phyloP scores from a whole-genome alignment of 257 asterid species.

The Ilex aquifolium region DNA sequence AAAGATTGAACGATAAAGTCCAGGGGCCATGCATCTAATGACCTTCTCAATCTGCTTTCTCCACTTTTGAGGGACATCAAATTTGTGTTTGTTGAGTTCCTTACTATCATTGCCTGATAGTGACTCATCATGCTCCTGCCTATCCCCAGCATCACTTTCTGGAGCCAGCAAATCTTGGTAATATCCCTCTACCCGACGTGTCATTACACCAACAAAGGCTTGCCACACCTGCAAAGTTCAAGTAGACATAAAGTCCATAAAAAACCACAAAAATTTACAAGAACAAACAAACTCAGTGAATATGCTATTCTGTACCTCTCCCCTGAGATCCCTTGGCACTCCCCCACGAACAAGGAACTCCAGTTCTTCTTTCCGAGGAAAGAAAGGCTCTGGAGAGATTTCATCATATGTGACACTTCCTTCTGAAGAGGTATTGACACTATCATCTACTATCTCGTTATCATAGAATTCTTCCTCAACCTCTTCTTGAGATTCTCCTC shows the following conservation, averaged over 20 bases:
- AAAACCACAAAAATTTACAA: neutral
- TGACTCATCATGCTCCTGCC: slow-evolving; percentile 29
- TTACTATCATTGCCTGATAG: slow-evolving; percentile 23
- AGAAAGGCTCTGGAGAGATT: slow-evolving; percentile 29
- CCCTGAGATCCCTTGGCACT: slow-evolving; percentile 88
- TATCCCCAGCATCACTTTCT: slow-evolving; percentile 38
- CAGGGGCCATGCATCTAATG: slow-evolving; percentile 98
- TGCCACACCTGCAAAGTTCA: slow-evolving; percentile 81
- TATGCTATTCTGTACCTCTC: slow-evolving; percentile 56
- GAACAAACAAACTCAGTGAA: slow-evolving; percentile 10
- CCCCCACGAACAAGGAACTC: slow-evolving; percentile 86
- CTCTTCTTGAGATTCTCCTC: slow-evolving; percentile 35
- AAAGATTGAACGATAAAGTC: slow-evolving; percentile 81
- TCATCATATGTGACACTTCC: slow-evolving; percentile 25
- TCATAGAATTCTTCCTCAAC: slow-evolving; percentile 28
- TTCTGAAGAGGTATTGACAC: slow-evolving; percentile 28
- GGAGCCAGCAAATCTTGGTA: slow-evolving; percentile 64
- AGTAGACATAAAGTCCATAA: slow-evolving; percentile 11
- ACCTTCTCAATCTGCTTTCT: slow-evolving; percentile 99
- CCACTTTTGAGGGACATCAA: slow-evolving; percentile 60
- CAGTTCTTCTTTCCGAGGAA: slow-evolving; percentile 72
- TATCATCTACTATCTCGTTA: slow-evolving; percentile 27
- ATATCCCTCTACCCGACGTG: slow-evolving; percentile 72
- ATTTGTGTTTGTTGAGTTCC: slow-evolving; percentile 26
- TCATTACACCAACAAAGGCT: slow-evolving; percentile 79